These are phyloP conservation scores for Achaetomiella virescens DNA, from an alignment of 495 filamentous ascomycete species.

Conservation along the genomic window DNA sequence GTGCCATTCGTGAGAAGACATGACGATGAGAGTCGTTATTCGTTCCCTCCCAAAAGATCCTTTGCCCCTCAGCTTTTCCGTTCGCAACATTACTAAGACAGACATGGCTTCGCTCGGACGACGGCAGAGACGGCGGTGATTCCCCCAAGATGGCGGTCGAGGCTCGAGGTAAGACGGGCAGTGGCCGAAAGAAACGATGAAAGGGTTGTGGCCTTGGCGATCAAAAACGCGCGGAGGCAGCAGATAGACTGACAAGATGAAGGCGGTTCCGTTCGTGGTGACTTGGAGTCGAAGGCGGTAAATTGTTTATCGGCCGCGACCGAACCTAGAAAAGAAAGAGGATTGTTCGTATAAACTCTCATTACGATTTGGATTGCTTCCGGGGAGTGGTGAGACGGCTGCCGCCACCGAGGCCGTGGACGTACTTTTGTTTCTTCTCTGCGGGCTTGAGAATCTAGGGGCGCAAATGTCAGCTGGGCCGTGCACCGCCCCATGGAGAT, in stretches of 20 bases:
- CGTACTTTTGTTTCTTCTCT: conserved; percentile 99
- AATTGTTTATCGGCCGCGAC: conserved; percentile 68
- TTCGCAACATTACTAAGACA: conserved; percentile 23
- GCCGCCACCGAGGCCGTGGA: conserved; percentile 79
- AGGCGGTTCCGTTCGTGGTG: conserved; percentile 14
- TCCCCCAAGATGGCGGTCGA: conserved; percentile 4
- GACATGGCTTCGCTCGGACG: conserved; percentile 23
- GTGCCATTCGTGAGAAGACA: conserved; percentile 15
- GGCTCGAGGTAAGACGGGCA: conserved; percentile 13
- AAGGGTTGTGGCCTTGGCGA: conserved; percentile 14
- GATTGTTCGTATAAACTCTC: conserved; percentile 66
- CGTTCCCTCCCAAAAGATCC: conserved; percentile 22
- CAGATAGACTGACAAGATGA: conserved; percentile 17
- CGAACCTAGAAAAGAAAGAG: conserved; percentile 86
- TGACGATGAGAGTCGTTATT: conserved; percentile 32
- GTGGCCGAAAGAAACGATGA: conserved; percentile 21
- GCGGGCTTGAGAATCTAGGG: conserved; percentile 94
- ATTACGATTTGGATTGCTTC: conserved; percentile 83
- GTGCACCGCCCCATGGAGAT: neutral
- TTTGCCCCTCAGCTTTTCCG: conserved; percentile 15
- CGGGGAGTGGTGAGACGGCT: conserved; percentile 77
- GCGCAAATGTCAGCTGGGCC: conserved; percentile 15
- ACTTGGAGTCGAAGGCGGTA: conserved; percentile 15
- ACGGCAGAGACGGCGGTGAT: conserved; percentile 12
- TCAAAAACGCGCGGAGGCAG: conserved; percentile 21